Percentiles rank a stretch among this genome's conserved stretches.
phyloP scores from a whole-genome alignment of 805 yeast genomes.

The Candida silvatica region DNA sequence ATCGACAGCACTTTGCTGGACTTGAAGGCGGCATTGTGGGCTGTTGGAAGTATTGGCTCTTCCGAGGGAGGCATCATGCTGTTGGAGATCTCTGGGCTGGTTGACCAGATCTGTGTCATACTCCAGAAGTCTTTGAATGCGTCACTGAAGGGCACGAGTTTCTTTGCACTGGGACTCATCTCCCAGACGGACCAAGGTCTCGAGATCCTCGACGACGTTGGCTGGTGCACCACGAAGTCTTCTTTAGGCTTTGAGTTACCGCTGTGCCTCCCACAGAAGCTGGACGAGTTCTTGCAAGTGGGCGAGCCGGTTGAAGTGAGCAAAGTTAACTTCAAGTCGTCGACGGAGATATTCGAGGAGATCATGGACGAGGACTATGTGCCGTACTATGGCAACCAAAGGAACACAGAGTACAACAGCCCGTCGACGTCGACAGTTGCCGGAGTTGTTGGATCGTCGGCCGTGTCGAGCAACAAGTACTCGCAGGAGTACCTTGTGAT shows the following conservation, averaged over 20 bases:
- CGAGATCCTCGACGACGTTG: slow-evolving; percentile 74
- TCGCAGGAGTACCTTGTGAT: slow-evolving; percentile 16
- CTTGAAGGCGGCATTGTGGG: slow-evolving; percentile 78
- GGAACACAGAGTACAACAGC: slow-evolving; percentile 2
- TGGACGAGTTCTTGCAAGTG: slow-evolving; percentile 11
- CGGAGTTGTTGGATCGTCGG: slow-evolving; percentile 10
- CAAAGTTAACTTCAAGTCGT: slow-evolving; percentile 8
- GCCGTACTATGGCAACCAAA: slow-evolving; percentile 9
- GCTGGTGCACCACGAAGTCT: slow-evolving; percentile 55
- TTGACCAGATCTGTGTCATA: slow-evolving; percentile 44
- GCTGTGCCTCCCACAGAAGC: slow-evolving; percentile 19
- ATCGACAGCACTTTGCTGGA: slow-evolving; percentile 31
- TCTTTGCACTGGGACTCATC: slow-evolving; percentile 67
- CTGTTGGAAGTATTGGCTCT: slow-evolving; percentile 76
- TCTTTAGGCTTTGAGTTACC: slow-evolving; percentile 30
- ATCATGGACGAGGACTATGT: slow-evolving; percentile 23
- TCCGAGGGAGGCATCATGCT: slow-evolving; percentile 59
- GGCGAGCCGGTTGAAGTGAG: background rate
- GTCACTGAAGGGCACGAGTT: slow-evolving; percentile 69
- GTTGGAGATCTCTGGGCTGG: slow-evolving; percentile 37
- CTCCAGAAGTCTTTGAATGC: slow-evolving; percentile 39
- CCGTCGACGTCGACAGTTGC: slow-evolving; percentile 7
- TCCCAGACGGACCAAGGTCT: slow-evolving; percentile 70
- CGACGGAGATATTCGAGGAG: slow-evolving; percentile 11
- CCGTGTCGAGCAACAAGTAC: slow-evolving; percentile 4